Evolutionary conservation across 805 yeast genomes (phyloP), one percentile per base, ranked within the genome.

Genomic region (Saccharomycopsis babjevae): DNA sequence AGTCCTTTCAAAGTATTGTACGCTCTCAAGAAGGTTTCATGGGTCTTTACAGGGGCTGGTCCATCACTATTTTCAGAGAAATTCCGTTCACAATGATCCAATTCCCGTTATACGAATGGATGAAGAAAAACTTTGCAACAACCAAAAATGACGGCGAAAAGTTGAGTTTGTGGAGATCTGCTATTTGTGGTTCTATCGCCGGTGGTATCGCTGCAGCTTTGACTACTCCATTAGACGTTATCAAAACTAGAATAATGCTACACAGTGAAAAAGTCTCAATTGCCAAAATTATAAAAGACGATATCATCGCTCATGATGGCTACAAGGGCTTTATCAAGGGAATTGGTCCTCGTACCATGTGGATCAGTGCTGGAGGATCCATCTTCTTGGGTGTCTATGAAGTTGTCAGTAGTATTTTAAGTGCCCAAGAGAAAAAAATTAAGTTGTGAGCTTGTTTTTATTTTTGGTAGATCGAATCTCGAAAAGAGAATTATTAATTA

Each of bases 301-400:
- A 74, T 11, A 79, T 92, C 57, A 72, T 78, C n/a, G 70, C 69
- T 22, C 91, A 88, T 60, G 97, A 91, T 70, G 97, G 97, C 0
- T 74, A 76, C 50, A 66, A 70, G 7, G 90, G 87, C 0, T 90
- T 94, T 66, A 81, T 83, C 70, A 81, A 81, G 57, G 99, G 99
- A 15, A 79, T 93, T 32, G 97, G 96, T 0, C 98, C 99, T 4
- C 80, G 99, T 71, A 92, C 97, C 0, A 78, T 88, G 83, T 94
- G 99, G 99, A 93, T 94, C 61, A 86, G 96, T 74, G 94, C 96
- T 4, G 99, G 99, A 22, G 99, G 99, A 34, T 97, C 98, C 18
- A 91, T 96, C 18, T 94, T 96, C 76, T 76, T 94, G 61, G 99
- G 99, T 4, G 89, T 89, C 60, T 94, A 94, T 70, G 99, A 96